Conservation (phyloP, 2,329 filamentous ascomycete genomes). For the Xylaria sp. region DNA sequence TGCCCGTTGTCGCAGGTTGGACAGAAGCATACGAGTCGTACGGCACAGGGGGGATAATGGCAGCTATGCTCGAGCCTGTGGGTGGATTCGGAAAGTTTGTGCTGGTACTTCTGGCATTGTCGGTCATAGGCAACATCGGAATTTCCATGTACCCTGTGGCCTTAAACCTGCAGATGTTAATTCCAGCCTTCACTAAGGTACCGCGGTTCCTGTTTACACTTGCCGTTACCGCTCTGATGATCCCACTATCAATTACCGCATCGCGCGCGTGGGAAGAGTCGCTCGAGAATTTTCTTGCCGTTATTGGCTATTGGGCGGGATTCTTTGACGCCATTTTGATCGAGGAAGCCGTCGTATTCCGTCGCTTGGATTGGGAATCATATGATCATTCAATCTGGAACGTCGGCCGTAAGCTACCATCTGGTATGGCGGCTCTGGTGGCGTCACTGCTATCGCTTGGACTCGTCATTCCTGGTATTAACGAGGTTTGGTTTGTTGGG, state of each 20-base stretch:
- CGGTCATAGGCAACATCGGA: conserved; percentile 53
- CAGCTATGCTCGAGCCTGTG: conserved; percentile 45
- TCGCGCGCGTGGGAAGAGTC: conserved; percentile 55
- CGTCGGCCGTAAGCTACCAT: conserved; percentile 56
- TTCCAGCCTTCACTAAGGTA: conserved; percentile 53
- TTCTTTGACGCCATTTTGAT: conserved; percentile 56
- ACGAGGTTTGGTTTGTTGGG: conserved; percentile 57
- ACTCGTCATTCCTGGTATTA: conserved; percentile 58
- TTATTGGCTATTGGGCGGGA: conserved; percentile 60
- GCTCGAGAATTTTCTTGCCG: conserved; percentile 58
- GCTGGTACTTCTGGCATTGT: conserved; percentile 53
- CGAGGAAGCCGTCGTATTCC: conserved; percentile 62
- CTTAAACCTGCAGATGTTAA: conserved; percentile 56
- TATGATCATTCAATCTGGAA: conserved; percentile 63
- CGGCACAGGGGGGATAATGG: conserved; percentile 42
- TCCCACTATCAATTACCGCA: conserved; percentile 56
- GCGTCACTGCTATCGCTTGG: conserved; percentile 60
- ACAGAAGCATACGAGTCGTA: conserved; percentile 41
- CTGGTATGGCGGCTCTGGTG: conserved; percentile 60
- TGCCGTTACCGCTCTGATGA: conserved; percentile 54
- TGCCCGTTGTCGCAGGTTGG: conserved; percentile 41
- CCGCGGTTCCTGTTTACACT: conserved; percentile 57
- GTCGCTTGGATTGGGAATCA: conserved; percentile 55
- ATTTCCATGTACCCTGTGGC: conserved; percentile 54
- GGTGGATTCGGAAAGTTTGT: conserved; percentile 54